Evolutionary conservation across 2,329 filamentous ascomycete species (phyloP), one percentile per base, ranked within the genome.

Genomic region (Dactylonectria macrodidyma): DNA sequence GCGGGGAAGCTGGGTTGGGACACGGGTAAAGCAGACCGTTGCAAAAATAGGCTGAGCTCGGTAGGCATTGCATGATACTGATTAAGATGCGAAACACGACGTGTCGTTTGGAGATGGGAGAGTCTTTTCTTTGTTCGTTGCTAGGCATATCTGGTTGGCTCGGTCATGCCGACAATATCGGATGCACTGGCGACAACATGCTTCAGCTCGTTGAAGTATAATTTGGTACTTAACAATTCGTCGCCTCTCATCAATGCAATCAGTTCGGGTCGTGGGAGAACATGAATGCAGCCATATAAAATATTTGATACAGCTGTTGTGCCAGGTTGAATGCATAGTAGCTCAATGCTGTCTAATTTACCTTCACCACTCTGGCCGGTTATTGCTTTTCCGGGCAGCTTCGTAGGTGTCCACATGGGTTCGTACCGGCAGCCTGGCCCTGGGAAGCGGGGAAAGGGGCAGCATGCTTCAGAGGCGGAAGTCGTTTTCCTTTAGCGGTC

Each of bases 401-500:
- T 52, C 19, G 5, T 44, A 14, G 41, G 41, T 44, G 14, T n/a
- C n/a, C 41, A 44, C 41, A 19, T 44, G 41, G n/a, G 16, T 16
- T n/a, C 14, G 16, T 44, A 44, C 41, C 41, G 41, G 41, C 6
- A n/a, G 41, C 41, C n/a, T 19, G 48, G 48, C 30, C 16, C n/a
- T n/a, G 10, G 9, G 51, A 54, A 36, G 51, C 51, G 51, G 51
- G 51, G 51, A 24, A 54, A 54, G 19, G 51, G 51, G 33, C n/a
- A 30, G 26, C 11, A 7, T 12, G 12, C 11, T 22, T 14, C 12
- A 47, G 2, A 9, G 19, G 46, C 51, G 51, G 51, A 54, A 38
- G n/a, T 36, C 10, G 30, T 54, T 54, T 54, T 54, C 51, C 51
- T 36, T 12, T 22, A 22, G 51, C 51, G n/a, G 10, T 34, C 50